A percentile compares a stretch with the other conserved stretches of the same genome.
Evolutionary conservation across 2,329 filamentous ascomycete species (phyloP).

Genomic region (Colletotrichum trifolii): DNA sequence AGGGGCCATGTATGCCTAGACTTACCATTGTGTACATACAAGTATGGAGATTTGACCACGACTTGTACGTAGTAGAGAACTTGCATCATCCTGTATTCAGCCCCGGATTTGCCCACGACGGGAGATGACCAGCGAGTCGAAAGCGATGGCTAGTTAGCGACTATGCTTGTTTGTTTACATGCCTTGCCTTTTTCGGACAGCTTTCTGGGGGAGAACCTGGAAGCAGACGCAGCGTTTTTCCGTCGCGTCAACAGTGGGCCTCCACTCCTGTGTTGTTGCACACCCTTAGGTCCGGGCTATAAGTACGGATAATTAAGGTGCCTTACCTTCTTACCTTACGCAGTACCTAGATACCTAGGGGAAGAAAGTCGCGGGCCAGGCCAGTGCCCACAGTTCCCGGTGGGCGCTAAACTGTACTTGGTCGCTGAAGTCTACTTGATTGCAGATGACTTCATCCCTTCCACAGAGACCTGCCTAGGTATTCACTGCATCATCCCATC

Average conservation of each 20-base stretch:
- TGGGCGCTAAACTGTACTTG: conserved; percentile 9
- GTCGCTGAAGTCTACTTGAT: too few species aligned
- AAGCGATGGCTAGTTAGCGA: conserved; percentile 20
- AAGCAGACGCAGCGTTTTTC: background rate
- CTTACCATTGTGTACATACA: too few species aligned
- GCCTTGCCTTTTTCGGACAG: conserved; percentile 29
- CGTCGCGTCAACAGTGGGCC: conserved; percentile 9
- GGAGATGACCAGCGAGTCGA: conserved; percentile 26
- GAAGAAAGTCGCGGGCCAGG: background rate
- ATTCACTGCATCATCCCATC: too few species aligned
- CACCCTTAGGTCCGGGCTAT: too few species aligned
- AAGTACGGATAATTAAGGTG: too few species aligned
- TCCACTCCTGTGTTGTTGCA: too few species aligned
- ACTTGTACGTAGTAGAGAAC: background rate
- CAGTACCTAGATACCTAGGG: too few species aligned
- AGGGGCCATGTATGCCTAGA: too few species aligned
- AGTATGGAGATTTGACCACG: background rate
- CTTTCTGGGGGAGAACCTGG: background rate
- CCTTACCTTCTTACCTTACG: too few species aligned
- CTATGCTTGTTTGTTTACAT: conserved; percentile 34
- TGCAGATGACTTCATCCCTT: too few species aligned
- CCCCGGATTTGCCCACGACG: background rate
- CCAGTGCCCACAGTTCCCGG: conserved; percentile 24
- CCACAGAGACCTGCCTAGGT: too few species aligned
- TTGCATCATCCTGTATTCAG: conserved; percentile 14